A percentile compares a stretch with the other conserved stretches of the same genome.
Conservation (phyloP, 2,329 filamentous ascomycete species). For the Arthrobotrys pseudoclavata region DNA sequence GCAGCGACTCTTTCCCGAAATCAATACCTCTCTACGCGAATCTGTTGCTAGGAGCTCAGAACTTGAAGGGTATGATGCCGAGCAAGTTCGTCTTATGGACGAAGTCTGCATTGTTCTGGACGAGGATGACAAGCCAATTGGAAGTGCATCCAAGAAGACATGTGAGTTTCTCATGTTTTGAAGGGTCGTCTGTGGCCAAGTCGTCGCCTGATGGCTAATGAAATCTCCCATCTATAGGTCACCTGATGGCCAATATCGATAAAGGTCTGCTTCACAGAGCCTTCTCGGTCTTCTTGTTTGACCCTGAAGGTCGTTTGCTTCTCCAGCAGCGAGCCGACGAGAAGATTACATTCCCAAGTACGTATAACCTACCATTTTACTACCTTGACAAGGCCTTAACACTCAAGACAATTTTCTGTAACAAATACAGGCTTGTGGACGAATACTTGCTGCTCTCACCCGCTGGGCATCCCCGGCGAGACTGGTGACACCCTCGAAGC, state of each 20-base stretch:
- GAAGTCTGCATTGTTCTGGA: slow-evolving; percentile 98
- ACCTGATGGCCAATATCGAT: slow-evolving; percentile 98
- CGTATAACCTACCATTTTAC: background rate
- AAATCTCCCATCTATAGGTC: slow-evolving; percentile 72
- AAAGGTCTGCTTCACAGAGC: slow-evolving; percentile 95
- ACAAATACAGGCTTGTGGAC: slow-evolving; percentile 85
- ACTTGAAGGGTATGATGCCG: slow-evolving; percentile 91
- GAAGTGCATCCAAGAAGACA: slow-evolving; percentile 96
- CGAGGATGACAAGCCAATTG: slow-evolving; percentile 90
- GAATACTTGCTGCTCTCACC: slow-evolving; percentile 99
- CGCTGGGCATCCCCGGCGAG: slow-evolving; percentile 90
- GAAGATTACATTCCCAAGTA: slow-evolving; percentile 93
- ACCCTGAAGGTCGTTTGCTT: slow-evolving; percentile 89
- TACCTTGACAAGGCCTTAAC: background rate
- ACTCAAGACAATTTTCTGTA: background rate
- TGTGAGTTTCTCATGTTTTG: slow-evolving; percentile 71
- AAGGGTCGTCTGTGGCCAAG: slow-evolving; percentile 9
- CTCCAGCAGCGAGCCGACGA: slow-evolving; percentile 94
- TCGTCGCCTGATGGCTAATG: slow-evolving; percentile 51
- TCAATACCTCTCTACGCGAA: slow-evolving; percentile 74
- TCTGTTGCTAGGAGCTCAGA: slow-evolving; percentile 78
- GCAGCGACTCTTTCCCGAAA: slow-evolving; percentile 86
- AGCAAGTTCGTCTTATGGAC: slow-evolving; percentile 98
- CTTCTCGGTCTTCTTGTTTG: slow-evolving; percentile 98
- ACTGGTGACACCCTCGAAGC: slow-evolving; percentile 85